A percentile compares a stretch with the other conserved stretches of the same genome.
Evolutionary conservation across 805 yeast genomes (phyloP).

Genomic region (Myxozyma udenii): DNA sequence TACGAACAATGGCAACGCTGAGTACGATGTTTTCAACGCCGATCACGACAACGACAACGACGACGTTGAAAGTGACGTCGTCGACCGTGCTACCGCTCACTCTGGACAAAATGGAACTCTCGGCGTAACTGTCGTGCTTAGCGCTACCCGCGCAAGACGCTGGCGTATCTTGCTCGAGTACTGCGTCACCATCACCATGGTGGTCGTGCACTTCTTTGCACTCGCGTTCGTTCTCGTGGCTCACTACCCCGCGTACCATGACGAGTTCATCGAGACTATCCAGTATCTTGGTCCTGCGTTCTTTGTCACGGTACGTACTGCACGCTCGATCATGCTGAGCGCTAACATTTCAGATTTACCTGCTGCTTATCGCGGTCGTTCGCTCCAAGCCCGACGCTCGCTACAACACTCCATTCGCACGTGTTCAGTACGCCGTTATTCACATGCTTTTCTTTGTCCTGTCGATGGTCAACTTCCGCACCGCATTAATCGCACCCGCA

Average conservation of each 20-base stretch:
- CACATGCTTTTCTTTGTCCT: slow-evolving; percentile 26
- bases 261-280: slow-evolving; percentile 4
- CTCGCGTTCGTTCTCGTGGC: slow-evolving; percentile 13
- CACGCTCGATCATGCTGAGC: neutral
- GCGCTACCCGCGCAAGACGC: slow-evolving; percentile 15
- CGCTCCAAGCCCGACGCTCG: slow-evolving; percentile 25
- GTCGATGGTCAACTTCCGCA: slow-evolving; percentile 31
- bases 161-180: slow-evolving; percentile 14
- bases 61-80: slow-evolving; percentile 15
- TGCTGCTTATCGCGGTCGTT: slow-evolving; percentile 25
- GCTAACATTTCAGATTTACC: slow-evolving; percentile 31
- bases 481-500: slow-evolving; percentile 33
- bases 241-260: slow-evolving; percentile 11
- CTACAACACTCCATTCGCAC: slow-evolving; percentile 27
- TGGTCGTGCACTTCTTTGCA: slow-evolving; percentile 14
- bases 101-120: slow-evolving; percentile 2
- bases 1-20: slow-evolving; percentile 25
- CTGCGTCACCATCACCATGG: slow-evolving; percentile 9
- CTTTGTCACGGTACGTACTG: neutral
- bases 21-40: slow-evolving; percentile 12
- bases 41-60: neutral
- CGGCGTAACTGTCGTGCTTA: slow-evolving; percentile 5
- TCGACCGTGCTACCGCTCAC: slow-evolving; percentile 19
- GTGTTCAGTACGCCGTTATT: slow-evolving; percentile 33
- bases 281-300: neutral